Evolutionary conservation across 495 filamentous ascomycete species (phyloP).

Genomic region (Lepidopterella palustris): DNA sequence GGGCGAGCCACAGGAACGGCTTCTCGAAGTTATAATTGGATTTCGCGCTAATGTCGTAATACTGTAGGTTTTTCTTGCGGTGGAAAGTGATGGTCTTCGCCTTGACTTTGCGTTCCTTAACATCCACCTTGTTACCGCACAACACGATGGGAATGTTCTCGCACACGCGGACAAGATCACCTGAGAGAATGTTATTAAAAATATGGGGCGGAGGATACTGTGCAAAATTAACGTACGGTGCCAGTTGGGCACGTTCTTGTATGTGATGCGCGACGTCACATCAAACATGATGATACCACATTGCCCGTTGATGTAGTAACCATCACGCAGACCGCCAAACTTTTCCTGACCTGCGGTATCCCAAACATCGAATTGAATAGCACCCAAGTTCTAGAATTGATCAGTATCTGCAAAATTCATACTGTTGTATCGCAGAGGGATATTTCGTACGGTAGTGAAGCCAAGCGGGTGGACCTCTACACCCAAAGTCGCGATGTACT

Average conservation of each 20-base stretch:
- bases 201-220: background rate
- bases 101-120: conserved; percentile 99
- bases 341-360: conserved; percentile 99
- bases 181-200: conserved; percentile 43
- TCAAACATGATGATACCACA: conserved; percentile 99
- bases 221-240: conserved; percentile 69
- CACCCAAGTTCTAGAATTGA: conserved; percentile 71
- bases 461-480: conserved; percentile 96
- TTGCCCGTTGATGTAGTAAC: conserved; percentile 99
- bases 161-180: conserved; percentile 98
- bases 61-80: conserved; percentile 99
- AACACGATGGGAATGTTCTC: conserved; percentile 99
- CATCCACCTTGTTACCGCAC: conserved; percentile 99
- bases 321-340: conserved; percentile 98
- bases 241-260: conserved; percentile 99
- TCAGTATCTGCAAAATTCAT: conserved; percentile 8
- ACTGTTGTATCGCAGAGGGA: background rate
- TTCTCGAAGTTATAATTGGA: conserved; percentile 99
- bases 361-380: conserved; percentile 99
- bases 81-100: conserved; percentile 99
- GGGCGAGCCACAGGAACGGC: conserved; percentile 98
- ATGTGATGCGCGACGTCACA: conserved; percentile 98
- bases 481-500: conserved; percentile 99
- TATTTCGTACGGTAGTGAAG: conserved; percentile 75
- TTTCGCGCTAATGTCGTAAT: conserved; percentile 99